Evolutionary conservation across 129 eudicot species (phyloP).

Genomic region (Chrysanthemum makinoi): DNA sequence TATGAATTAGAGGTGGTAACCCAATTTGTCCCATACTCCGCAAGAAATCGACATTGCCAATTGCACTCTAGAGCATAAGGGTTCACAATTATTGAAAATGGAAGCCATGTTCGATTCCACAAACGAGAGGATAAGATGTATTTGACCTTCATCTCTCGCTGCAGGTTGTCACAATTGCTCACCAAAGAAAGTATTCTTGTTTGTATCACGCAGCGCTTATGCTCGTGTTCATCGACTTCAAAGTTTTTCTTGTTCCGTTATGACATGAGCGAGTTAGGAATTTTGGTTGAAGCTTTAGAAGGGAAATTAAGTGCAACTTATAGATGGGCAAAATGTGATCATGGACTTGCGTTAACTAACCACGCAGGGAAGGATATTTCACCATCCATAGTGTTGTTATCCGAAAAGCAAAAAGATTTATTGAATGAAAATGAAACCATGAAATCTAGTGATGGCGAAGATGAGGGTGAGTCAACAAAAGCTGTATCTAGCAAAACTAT

Average conservation of each 20-base stretch:
- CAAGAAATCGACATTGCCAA: too few species aligned
- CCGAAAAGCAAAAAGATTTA: constrained; percentile 26
- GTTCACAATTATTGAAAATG: constrained; percentile 70
- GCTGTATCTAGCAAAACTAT: constrained; percentile 14
- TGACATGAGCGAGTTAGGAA: constrained; percentile 61
- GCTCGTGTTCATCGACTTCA: constrained; percentile 74
- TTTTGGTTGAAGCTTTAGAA: constrained; percentile 93
- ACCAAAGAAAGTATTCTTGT: constrained; percentile 82
- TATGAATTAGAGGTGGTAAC: too few species aligned
- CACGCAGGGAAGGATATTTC: constrained; percentile 44
- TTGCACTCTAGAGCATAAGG: too few species aligned
- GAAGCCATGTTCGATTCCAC: constrained; percentile 77
- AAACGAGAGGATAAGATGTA: constrained; percentile 78
- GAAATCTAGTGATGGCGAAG: constrained; percentile 76
- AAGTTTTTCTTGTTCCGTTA: constrained; percentile 81
- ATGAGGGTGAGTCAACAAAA: constrained; percentile 30
- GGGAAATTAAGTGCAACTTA: constrained; percentile 89
- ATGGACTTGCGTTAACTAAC: constrained; percentile 66
- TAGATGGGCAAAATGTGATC: constrained; percentile 94
- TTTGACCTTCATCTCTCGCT: constrained; percentile 95
- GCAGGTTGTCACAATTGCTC: constrained; percentile 84
- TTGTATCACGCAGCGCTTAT: constrained; percentile 84
- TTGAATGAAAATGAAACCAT: constrained; percentile 41
- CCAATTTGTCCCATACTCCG: too few species aligned
- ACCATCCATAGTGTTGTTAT: constrained; percentile 22